phyloP scores from a whole-genome alignment of 75 land plant species.

The Azolla pinnata region DNA sequence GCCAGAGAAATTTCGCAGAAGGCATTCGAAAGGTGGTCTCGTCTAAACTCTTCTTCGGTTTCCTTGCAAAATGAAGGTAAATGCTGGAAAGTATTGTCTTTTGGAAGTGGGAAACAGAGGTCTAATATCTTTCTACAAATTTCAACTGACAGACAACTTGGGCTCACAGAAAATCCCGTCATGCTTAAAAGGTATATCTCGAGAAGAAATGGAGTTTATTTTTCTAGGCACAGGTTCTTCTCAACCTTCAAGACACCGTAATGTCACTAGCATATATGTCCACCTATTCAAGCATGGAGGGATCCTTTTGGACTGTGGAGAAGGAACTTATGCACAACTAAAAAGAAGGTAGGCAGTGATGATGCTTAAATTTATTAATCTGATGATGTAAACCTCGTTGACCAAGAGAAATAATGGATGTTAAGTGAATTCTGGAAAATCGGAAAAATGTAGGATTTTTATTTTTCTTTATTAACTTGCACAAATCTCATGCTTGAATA shows the following conservation, averaged over 20 bases:
- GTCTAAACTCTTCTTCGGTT: background rate
- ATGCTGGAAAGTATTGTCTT: background rate
- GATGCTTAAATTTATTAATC: background rate
- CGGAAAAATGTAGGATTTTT: no score
- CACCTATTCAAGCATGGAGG: conserved; percentile 86
- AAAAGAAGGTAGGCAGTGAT: conserved; percentile 80
- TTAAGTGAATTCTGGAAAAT: no score
- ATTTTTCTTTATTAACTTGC: background rate
- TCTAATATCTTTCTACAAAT: background rate
- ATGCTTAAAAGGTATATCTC: conserved; percentile 58
- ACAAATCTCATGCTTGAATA: no score
- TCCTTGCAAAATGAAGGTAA: background rate
- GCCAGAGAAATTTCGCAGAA: background rate
- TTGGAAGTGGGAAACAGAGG: background rate
- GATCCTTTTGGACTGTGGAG: conserved; percentile 89
- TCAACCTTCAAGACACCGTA: conserved; percentile 92
- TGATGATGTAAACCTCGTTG: no score
- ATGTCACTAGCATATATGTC: conserved; percentile 77
- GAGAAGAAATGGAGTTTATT: conserved; percentile 88
- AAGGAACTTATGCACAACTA: conserved; percentile 89
- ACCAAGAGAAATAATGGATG: no score
- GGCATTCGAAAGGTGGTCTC: background rate
- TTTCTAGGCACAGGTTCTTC: conserved; percentile 96
- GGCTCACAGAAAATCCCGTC: conserved; percentile 16
- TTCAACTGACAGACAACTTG: background rate